These are phyloP conservation scores for Bjerkandera adusta DNA, from an alignment of 1,284 basidiomycete species.

Conservation along the genomic window DNA sequence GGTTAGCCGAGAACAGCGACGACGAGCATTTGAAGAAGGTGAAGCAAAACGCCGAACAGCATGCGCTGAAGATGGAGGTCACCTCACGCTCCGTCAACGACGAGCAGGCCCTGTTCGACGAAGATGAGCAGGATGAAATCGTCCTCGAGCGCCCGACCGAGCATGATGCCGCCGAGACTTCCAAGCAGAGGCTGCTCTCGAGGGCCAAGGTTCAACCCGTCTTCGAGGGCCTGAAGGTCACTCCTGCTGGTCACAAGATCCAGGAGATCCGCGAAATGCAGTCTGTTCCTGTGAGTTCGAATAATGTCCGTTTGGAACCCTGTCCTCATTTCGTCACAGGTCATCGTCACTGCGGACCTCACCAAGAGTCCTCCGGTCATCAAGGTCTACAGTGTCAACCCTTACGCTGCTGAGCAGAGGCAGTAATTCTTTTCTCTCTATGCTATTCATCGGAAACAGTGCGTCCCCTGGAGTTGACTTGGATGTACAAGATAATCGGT, in stretches of 20 bases:
- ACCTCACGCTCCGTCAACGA: constrained; percentile 77
- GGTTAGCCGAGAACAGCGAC: constrained; percentile 92
- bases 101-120: constrained; percentile 86
- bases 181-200: constrained; percentile 77
- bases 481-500: too few relatives aligned
- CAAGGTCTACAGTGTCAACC: constrained; percentile 89
- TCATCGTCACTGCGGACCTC: constrained; percentile 90
- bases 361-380: constrained; percentile 94
- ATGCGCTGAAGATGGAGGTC: constrained; percentile 85
- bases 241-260: constrained; percentile 79
- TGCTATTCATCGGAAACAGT: too few relatives aligned
- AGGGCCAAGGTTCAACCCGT: constrained; percentile 65
- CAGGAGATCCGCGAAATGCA: constrained; percentile 91
- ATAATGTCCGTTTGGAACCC: constrained; percentile 1
- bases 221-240: constrained; percentile 80
- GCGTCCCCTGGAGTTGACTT: too few relatives aligned
- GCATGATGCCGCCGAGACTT: constrained; percentile 51
- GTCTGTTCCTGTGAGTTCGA: constrained; percentile 77
- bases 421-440: too few relatives aligned
- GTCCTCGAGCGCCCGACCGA: constrained; percentile 65
- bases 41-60: constrained; percentile 83
- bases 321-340: constrained; percentile 40
- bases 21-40: constrained; percentile 92
- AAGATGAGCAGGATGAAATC: constrained; percentile 81
- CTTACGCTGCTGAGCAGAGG: constrained; percentile 59